phyloP scores from a whole-genome alignment of 305 asterid species.

The Solanum hybrid region DNA sequence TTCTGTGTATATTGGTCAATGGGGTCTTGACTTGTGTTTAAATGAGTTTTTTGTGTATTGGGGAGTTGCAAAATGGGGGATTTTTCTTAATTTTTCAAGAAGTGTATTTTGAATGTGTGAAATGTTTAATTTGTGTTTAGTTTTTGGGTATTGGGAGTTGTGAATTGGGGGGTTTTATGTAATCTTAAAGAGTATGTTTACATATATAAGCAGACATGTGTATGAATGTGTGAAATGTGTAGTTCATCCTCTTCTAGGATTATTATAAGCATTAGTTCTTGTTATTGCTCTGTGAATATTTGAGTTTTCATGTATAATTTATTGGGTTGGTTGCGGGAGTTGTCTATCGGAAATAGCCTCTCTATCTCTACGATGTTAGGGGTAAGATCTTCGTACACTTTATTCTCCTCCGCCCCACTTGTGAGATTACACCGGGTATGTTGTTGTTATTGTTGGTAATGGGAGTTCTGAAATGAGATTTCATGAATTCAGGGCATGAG shows the following conservation, averaged over 20 bases:
- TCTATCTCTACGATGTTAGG: not conserved
- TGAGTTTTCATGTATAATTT: not conserved
- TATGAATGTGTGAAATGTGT: not conserved
- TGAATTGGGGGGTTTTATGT: not conserved
- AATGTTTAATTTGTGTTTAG: not conserved
- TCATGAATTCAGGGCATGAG: conserved; percentile 46
- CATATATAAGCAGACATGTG: not conserved
- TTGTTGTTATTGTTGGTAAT: not conserved
- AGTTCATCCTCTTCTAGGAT: not conserved
- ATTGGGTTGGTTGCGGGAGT: not conserved
- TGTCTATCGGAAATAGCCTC: not conserved
- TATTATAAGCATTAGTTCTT: not conserved
- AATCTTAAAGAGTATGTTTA: not conserved
- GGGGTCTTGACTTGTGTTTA: not conserved
- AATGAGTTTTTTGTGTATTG: not conserved
- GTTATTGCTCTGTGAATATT: not conserved
- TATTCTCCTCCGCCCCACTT: not conserved
- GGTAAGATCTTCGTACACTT: not conserved
- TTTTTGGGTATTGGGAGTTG: not conserved
- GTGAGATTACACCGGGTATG: not conserved
- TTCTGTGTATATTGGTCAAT: not conserved
- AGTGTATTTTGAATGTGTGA: not conserved
- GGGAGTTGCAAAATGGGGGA: not conserved
- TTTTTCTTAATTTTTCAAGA: not conserved
- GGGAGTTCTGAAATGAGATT: not conserved